These are phyloP conservation scores for Juglanconis sp. DNA, from an alignment of 2,329 filamentous ascomycete genomes.

Conservation along the genomic window DNA sequence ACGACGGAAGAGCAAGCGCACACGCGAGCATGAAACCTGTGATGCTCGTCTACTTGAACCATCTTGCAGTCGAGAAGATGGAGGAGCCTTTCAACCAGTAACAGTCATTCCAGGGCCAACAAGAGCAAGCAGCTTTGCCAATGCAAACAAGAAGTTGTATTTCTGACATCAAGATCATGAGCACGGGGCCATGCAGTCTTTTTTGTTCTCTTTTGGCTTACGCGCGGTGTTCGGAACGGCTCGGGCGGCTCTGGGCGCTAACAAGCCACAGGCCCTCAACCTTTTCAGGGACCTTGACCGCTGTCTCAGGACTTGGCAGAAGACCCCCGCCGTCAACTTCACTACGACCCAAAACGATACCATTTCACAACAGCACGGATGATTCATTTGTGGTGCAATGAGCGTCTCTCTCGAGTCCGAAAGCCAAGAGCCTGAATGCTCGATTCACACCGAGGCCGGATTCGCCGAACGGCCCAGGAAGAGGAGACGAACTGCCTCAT, in stretches of 20 bases:
- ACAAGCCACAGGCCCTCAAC: background rate
- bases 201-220: background rate
- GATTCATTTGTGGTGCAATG: background rate
- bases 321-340: background rate
- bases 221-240: background rate
- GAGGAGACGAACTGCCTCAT: conserved; percentile 8
- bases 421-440: conserved; percentile 5
- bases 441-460: background rate
- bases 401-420: background rate
- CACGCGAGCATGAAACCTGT: background rate
- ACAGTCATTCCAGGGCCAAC: background rate
- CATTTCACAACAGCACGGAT: background rate
- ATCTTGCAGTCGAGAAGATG: background rate
- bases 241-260: background rate
- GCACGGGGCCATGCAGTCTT: too few relatives aligned
- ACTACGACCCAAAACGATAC: background rate
- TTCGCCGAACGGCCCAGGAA: conserved; percentile 9
- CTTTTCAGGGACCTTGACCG: background rate
- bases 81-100: background rate
- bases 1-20: background rate
- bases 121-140: conserved; percentile 7
- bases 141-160: conserved; percentile 7
- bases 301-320: background rate
- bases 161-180: conserved; percentile 1
- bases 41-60: background rate